These are phyloP conservation scores for Fonsecaea multimorphosa DNA, from an alignment of 2,329 filamentous ascomycete species.

Conservation along the genomic window DNA sequence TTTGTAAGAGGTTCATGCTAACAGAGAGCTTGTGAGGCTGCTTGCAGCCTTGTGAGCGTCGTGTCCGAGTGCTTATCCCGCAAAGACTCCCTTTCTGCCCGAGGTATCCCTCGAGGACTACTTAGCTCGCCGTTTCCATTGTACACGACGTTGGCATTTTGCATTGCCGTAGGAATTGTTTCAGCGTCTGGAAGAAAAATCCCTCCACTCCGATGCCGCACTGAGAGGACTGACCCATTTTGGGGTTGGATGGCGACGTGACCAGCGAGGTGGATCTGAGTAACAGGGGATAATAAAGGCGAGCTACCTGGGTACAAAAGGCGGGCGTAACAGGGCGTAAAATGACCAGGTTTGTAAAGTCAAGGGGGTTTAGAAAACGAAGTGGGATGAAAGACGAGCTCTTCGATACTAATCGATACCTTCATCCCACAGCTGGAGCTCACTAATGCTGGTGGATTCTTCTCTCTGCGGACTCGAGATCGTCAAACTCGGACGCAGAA, in stretches of 20 bases:
- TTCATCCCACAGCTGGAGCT: neutral
- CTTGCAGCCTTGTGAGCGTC: neutral
- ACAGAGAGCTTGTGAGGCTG: neutral
- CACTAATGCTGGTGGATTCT: neutral
- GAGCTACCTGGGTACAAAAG: neutral
- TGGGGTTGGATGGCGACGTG: neutral
- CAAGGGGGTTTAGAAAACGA: conserved; percentile 4
- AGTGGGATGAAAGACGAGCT: neutral
- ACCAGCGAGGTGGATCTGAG: neutral
- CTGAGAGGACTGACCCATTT: neutral
- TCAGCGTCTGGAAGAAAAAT: neutral
- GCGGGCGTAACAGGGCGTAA: conserved; percentile 10
- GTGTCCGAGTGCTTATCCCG: neutral
- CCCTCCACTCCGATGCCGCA: neutral
- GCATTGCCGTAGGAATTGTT: conserved; percentile 1
- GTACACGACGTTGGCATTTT: neutral
- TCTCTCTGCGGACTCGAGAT: neutral
- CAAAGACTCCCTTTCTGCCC: neutral
- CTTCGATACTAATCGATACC: neutral
- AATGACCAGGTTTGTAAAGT: conserved; percentile 12
- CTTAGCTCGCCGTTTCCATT: neutral
- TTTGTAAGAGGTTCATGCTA: conserved; percentile 43
- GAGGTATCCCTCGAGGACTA: neutral
- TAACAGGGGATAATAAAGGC: neutral
- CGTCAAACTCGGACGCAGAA: neutral